These are phyloP conservation scores for Penicillium oxalicum DNA, from an alignment of 2,329 filamentous ascomycete genomes.

Conservation along the genomic window DNA sequence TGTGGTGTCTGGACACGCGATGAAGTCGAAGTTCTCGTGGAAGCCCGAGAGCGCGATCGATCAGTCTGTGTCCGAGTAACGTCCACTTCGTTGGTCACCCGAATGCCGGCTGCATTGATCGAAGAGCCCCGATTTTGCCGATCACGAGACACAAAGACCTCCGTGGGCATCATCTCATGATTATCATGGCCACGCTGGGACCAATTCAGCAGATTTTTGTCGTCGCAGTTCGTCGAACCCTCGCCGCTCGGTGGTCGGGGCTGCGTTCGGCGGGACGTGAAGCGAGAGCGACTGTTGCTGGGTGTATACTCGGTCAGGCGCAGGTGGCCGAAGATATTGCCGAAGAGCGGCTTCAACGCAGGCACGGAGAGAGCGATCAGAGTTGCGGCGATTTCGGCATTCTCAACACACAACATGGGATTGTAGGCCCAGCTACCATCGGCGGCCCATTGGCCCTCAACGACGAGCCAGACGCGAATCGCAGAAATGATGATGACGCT, in stretches of 20 bases:
- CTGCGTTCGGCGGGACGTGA: slow-evolving; percentile 9
- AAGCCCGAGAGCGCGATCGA: slow-evolving; percentile 3
- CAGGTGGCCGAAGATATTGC: slow-evolving; percentile 18
- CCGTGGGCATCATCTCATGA: slow-evolving; percentile 26
- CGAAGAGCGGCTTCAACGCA: slow-evolving; percentile 46
- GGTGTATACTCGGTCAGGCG: slow-evolving; percentile 20
- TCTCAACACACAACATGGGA: slow-evolving; percentile 47
- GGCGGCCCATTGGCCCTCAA: slow-evolving; percentile 41
- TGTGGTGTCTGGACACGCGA: background rate
- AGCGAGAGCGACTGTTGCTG: slow-evolving; percentile 17
- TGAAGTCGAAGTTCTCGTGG: slow-evolving; percentile 6
- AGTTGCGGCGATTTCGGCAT: slow-evolving; percentile 47
- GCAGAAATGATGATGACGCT: slow-evolving; percentile 48
- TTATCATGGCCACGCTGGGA: slow-evolving; percentile 16
- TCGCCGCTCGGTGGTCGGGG: slow-evolving; percentile 15
- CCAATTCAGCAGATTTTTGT: slow-evolving; percentile 19
- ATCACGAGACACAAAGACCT: slow-evolving; percentile 15
- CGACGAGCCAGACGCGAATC: slow-evolving; percentile 44
- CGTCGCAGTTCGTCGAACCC: slow-evolving; percentile 14
- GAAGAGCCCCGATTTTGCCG: background rate
- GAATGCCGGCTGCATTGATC: slow-evolving; percentile 12
- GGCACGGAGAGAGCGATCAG: slow-evolving; percentile 49
- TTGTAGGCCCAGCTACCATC: slow-evolving; percentile 50
- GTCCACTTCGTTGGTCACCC: slow-evolving; percentile 21
- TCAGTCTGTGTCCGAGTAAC: slow-evolving; percentile 5